phyloP scores from a whole-genome alignment of 179 eudicot species.

The Silene noctiflora region DNA sequence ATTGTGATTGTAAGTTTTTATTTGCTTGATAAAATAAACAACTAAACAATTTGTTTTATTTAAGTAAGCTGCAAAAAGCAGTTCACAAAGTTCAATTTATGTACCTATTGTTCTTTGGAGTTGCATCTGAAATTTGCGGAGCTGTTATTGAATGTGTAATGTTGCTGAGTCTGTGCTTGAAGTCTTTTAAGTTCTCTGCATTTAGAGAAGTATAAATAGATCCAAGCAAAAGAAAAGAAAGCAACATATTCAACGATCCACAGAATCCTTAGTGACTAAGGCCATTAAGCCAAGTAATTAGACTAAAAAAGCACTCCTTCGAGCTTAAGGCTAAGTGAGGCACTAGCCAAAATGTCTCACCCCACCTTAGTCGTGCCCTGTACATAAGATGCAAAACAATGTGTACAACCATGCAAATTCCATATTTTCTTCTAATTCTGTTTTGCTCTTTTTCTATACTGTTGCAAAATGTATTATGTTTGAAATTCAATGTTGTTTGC shows the following conservation, averaged over 20 bases:
- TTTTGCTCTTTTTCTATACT: neutral
- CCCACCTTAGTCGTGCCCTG: neutral
- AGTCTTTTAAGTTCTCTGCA: neutral
- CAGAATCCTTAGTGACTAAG: too few species aligned
- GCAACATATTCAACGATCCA: too few species aligned
- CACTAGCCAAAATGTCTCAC: neutral
- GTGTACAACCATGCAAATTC: too few species aligned
- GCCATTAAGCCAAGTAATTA: too few species aligned
- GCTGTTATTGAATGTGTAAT: neutral
- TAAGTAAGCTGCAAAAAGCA: constrained; percentile 1
- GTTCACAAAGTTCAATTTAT: constrained; percentile 1
- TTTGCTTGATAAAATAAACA: too few species aligned
- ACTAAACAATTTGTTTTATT: too few species aligned
- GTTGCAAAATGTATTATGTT: neutral
- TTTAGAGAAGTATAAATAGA: too few species aligned
- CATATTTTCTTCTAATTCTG: too few species aligned
- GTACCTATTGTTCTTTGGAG: neutral
- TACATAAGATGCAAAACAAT: too few species aligned
- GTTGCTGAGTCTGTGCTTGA: neutral
- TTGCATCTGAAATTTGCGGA: neutral
- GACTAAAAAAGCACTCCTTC: too few species aligned
- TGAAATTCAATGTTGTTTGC: neutral
- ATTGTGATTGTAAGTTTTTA: too few species aligned
- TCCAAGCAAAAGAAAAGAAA: constrained; percentile 15
- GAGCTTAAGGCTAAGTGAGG: neutral